phyloP scores from a whole-genome alignment of 108 stramenopile species.

The Discostella stelligeroides region DNA sequence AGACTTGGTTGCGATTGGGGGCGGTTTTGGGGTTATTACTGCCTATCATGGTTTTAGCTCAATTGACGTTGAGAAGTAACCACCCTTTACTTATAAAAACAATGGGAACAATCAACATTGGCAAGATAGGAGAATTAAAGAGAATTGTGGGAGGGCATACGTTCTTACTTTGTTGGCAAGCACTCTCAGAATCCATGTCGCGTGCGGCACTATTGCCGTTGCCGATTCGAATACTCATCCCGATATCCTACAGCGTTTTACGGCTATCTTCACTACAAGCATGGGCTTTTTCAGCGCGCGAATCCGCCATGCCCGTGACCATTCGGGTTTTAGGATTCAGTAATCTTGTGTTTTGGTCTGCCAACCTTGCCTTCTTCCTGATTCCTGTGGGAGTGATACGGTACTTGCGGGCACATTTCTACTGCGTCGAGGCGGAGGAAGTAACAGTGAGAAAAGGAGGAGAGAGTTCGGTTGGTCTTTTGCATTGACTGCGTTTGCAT shows the following conservation, averaged over 20 bases:
- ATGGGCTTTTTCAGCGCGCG: constrained; percentile 46
- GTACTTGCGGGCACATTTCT: constrained; percentile 78
- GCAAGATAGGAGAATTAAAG: constrained; percentile 21
- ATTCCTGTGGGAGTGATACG: constrained; percentile 68
- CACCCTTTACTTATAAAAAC: neutral
- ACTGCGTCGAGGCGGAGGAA: constrained; percentile 73
- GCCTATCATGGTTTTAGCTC: constrained; percentile 42
- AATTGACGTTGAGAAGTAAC: constrained; percentile 5
- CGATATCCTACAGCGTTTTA: constrained; percentile 63
- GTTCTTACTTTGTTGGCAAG: constrained; percentile 73
- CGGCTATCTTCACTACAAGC: constrained; percentile 63
- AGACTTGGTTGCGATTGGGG: constrained; percentile 61
- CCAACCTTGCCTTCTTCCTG: constrained; percentile 73
- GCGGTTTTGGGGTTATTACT: constrained; percentile 55
- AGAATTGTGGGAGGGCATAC: constrained; percentile 46
- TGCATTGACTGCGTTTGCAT: constrained; percentile 34
- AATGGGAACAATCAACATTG: neutral
- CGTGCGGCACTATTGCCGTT: constrained; percentile 52
- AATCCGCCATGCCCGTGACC: constrained; percentile 27
- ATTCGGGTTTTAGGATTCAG: constrained; percentile 52
- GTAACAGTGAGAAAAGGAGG: constrained; percentile 62
- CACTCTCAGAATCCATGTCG: constrained; percentile 54
- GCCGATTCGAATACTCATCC: constrained; percentile 73
- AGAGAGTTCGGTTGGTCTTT: constrained; percentile 67
- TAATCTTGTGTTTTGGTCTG: constrained; percentile 68